Conservation (phyloP, 2,329 filamentous ascomycete genomes). For the Aureobasidium leucospermi region DNA sequence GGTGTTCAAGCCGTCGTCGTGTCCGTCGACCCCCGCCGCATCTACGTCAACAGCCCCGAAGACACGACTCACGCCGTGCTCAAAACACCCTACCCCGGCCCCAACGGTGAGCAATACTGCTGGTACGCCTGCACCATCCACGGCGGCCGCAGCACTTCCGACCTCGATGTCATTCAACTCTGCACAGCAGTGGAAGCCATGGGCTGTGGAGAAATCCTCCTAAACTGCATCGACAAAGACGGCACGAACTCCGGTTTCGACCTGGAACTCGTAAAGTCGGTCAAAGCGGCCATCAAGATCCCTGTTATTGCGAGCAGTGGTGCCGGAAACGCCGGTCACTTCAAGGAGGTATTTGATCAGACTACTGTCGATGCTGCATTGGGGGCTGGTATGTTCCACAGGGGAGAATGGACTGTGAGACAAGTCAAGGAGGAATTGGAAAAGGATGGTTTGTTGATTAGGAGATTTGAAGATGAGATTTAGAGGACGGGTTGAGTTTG, state of each 20-base stretch:
- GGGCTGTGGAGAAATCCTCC: conserved; percentile 86
- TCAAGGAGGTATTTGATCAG: conserved; percentile 79
- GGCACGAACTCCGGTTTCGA: conserved; percentile 94
- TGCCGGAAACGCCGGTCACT: conserved; percentile 80
- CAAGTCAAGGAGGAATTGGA: conserved; percentile 83
- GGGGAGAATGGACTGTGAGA: conserved; percentile 87
- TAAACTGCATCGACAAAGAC: conserved; percentile 97
- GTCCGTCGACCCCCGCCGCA: conserved; percentile 84
- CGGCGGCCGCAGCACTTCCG: conserved; percentile 87
- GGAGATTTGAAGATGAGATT: conserved; percentile 60
- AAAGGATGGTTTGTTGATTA: conserved; percentile 65
- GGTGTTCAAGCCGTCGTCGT: conserved; percentile 96
- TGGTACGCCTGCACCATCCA: conserved; percentile 99
- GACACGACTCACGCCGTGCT: conserved; percentile 71
- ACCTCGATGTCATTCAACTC: conserved; percentile 86
- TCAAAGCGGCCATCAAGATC: conserved; percentile 80
- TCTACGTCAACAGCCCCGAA: conserved; percentile 66
- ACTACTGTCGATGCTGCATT: conserved; percentile 87
- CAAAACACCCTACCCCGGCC: conserved; percentile 61
- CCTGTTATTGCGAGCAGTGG: conserved; percentile 94
- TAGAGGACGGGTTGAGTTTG: conserved; percentile 16
- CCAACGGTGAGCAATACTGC: conserved; percentile 70
- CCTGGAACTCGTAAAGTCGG: conserved; percentile 78
- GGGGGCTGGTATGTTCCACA: conserved; percentile 95
- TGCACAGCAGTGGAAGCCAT: conserved; percentile 87